Conservation (phyloP, 176 grass and related monocot species). For the Cocos nucifera region DNA sequence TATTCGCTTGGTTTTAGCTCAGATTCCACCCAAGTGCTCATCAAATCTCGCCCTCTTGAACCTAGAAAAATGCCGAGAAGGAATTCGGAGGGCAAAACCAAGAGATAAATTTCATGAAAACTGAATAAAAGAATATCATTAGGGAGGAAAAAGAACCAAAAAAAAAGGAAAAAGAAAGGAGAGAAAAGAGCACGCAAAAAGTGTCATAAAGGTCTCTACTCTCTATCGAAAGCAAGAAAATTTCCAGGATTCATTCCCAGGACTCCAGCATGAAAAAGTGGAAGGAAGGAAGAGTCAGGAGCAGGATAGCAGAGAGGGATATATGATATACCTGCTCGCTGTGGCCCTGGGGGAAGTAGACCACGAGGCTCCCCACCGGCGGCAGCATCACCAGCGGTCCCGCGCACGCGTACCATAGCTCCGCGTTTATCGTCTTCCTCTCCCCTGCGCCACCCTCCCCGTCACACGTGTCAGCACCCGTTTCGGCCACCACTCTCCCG, state of each 20-base stretch:
- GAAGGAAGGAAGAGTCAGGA: neutral
- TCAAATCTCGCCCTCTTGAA: neutral
- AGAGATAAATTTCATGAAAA: too few species aligned
- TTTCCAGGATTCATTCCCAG: too few species aligned
- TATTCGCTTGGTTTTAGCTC: too few species aligned
- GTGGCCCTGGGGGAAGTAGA: conserved; percentile 98
- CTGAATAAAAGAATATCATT: too few species aligned
- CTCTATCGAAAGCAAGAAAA: conserved; percentile 15
- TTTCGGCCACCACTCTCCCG: neutral
- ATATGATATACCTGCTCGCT: conserved; percentile 55
- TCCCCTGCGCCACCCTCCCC: conserved; percentile 36
- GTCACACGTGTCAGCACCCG: neutral
- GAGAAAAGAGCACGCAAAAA: neutral
- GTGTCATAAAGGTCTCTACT: neutral
- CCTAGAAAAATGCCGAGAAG: neutral
- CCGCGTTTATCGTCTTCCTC: conserved; percentile 75
- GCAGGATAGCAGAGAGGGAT: too few species aligned
- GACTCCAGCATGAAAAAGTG: conserved; percentile 8
- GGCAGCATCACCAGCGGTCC: conserved; percentile 85
- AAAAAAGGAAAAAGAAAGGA: neutral
- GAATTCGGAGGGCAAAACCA: too few species aligned
- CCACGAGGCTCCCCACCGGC: conserved; percentile 94
- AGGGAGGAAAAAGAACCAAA: too few species aligned
- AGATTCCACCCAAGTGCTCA: neutral
- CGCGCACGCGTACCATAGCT: conserved; percentile 97